Base-by-base conservation (phyloP, 306 rosid genomes). In the Quercus robur region DNA sequence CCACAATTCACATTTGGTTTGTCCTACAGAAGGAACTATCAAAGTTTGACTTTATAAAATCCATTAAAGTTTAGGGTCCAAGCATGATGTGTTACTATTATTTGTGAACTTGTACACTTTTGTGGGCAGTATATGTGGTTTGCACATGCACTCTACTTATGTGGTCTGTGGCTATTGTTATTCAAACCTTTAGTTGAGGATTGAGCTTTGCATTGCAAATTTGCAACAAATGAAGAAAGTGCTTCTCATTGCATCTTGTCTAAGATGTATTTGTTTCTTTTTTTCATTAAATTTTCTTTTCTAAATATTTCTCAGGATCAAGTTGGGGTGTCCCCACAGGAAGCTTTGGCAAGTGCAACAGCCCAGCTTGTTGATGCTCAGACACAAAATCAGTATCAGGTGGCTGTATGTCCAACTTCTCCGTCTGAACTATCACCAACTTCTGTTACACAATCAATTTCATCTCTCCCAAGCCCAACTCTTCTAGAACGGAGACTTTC, bases 391-490 rank as follows among this genome's bases (percentile, higher is more conserved):
- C 87, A 78, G 76, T 82, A 70, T 76, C 97, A 84, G 79, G 31
- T 77, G 79, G 64, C 84, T 46, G 75, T 38, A 19, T 86, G 44
- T 84, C 84, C 86, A 82, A 82, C 86, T 63, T 82, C 80, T 71
- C 80, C 67, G 20, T 84, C 89, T 17, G 92, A 83, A 41, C 83
- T 77, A 51, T 90, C 97, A 38, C 94, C 98, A 79, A 89, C 92
- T 78, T 92, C 91, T 82, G 97, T 86, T 80, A 87, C 97, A 75
- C 90, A 89, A 80, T 86, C 97, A 75, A 81, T 87, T 63, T 89
- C 94, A 79, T 75, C 89, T 74, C 88, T 78, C 46, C 72, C 85
- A 67, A 88, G 91, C 83, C 85, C 94, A 49, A 84, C 71, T 52
- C 66, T 75, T 25, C 81, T 21, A 14, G 88, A 83, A 72, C 86